These are phyloP conservation scores for Leccinum olivaceopallidum DNA, from an alignment of 768 basidiomycete genomes.

Conservation along the genomic window DNA sequence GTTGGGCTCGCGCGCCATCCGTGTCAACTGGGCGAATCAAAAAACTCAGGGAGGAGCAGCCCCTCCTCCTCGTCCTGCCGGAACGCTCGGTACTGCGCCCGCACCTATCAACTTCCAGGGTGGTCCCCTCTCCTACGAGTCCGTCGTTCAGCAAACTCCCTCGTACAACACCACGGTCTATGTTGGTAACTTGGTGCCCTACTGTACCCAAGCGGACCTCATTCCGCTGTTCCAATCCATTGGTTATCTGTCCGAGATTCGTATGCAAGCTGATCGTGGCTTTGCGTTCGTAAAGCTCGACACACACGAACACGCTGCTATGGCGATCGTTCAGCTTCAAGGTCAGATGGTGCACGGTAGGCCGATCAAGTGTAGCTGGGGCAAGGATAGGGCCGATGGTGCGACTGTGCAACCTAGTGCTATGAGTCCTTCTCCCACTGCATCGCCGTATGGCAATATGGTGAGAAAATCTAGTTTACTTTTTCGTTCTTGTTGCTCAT, in stretches of 20 bases:
- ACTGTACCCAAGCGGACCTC: slow-evolving; percentile 95
- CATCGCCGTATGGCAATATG: slow-evolving; percentile 77
- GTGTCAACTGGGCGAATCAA: slow-evolving; percentile 99
- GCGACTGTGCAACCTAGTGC: slow-evolving; percentile 50
- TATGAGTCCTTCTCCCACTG: slow-evolving; percentile 61
- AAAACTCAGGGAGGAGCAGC: slow-evolving; percentile 76
- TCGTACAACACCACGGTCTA: slow-evolving; percentile 88
- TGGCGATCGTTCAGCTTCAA: slow-evolving; percentile 96
- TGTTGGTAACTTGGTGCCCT: slow-evolving; percentile 86
- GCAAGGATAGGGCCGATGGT: slow-evolving; percentile 88
- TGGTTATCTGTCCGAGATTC: slow-evolving; percentile 97
- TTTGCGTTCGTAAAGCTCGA: slow-evolving; percentile 99
- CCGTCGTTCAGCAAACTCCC: slow-evolving; percentile 92
- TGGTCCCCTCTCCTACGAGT: slow-evolving; percentile 87
- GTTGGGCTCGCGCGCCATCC: slow-evolving; percentile 96
- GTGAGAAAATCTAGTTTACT: slow-evolving; percentile 36
- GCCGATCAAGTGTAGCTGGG: slow-evolving; percentile 99
- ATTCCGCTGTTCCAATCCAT: slow-evolving; percentile 98
- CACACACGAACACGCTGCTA: slow-evolving; percentile 96
- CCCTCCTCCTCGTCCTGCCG: slow-evolving; percentile 42
- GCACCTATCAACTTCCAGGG: slow-evolving; percentile 91
- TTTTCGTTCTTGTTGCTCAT: slow-evolving; percentile 1
- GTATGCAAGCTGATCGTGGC: slow-evolving; percentile 98
- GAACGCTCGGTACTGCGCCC: slow-evolving; percentile 63
- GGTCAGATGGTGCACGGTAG: slow-evolving; percentile 97